Conservation (phyloP, 305 asterid species). For the Solanum hybrid region DNA sequence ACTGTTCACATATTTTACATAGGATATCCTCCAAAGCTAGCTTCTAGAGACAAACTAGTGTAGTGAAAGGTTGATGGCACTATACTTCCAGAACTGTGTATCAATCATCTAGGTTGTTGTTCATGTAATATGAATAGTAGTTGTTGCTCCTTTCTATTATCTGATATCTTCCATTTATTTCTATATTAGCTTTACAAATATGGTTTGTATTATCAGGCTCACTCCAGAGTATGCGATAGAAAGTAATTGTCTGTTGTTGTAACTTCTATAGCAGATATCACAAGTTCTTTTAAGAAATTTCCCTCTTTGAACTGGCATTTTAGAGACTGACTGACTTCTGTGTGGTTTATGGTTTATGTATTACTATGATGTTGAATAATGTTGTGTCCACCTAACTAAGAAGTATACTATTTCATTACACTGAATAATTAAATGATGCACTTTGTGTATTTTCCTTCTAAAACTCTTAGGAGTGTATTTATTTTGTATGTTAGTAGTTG, state of each 20-base stretch:
- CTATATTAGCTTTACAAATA: not conserved
- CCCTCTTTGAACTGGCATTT: not conserved
- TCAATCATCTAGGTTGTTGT: not conserved
- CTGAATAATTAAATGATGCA: not conserved
- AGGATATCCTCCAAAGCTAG: conserved; percentile 2
- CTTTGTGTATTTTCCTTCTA: not conserved
- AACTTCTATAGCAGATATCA: not conserved
- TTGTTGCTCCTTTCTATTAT: not conserved
- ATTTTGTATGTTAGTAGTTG: not conserved
- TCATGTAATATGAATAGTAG: not conserved
- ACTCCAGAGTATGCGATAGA: not conserved
- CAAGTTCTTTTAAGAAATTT: not conserved
- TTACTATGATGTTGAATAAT: not conserved
- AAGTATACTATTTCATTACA: not conserved
- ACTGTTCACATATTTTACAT: not conserved
- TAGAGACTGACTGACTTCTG: not conserved
- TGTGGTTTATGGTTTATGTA: not conserved
- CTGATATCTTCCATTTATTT: not conserved
- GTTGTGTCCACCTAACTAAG: not conserved
- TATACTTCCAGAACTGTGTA: not conserved
- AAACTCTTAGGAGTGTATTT: not conserved
- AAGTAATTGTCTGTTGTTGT: not conserved
- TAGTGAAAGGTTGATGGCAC: not conserved
- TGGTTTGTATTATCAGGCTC: not conserved
- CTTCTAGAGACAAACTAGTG: not conserved